Evolutionary conservation across 129 eudicot genomes (phyloP), one percentile per base, ranked within the genome.

Genomic region (Scalesia atractyloides): DNA sequence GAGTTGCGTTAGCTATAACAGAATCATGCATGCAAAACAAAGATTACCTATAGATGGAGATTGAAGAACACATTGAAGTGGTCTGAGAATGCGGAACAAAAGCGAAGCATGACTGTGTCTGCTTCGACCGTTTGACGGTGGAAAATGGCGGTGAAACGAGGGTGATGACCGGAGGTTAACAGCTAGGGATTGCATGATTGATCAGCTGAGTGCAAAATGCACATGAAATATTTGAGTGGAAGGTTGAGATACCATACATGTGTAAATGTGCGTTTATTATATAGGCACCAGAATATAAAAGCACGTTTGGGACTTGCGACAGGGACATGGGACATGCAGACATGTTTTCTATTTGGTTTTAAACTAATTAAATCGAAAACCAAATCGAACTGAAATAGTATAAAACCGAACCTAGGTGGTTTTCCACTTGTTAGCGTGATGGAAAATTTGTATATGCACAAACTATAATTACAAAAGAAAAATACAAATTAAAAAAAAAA

Each of bases 181-280:
- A 8, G 85, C 69, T 22, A 77, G 80, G 44, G 83, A 70, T 82
- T 82, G 87, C 92, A 86, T 86, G 60, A 37, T 79, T 76, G 43
- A 54, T 12, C 22, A 49, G 48, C n/a, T 10, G 54, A 61, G 43
- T 77, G 14, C 18, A 14, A n/a, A 68, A 63, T 75, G 73, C 73
- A 75, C 67, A 66, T 43, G 73, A 51, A 76, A 67, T 44, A 39
- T 65, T n/a, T 65, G 16, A 58, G 20, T n/a, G 0, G 58, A 43
- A 26, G 8, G 30, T 63, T 41, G 20, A 24, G n/a, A 64, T n/a
- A 41, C 57, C 46, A 53, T 37, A 74, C 17, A 74, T 34, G 77
- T 16, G 64, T 33, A 9, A 52, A 19, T 52, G 58, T 52, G 4
- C 9, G 9, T 51, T 5, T 17, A 51, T 51, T n/a, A 52, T 17